Evolutionary conservation across 2,329 filamentous ascomycete species (phyloP).

Genomic region (Orbilia brochopaga): DNA sequence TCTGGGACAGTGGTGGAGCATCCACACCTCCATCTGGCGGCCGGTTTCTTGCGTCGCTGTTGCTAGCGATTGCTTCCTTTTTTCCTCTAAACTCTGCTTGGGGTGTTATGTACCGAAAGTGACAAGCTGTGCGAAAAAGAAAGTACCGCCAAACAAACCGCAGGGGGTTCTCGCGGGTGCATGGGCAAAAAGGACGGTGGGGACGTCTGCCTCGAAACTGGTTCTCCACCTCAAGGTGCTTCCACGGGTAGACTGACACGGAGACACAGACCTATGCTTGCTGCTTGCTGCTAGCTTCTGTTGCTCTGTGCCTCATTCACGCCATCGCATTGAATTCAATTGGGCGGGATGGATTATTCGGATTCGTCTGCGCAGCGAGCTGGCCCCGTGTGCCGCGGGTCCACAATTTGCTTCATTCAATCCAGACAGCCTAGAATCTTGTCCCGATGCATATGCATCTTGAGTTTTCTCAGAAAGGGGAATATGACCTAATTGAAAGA

Average conservation of each 20-base stretch:
- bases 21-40: constrained; percentile 22
- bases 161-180: background rate
- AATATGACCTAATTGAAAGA: background rate
- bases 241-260: too few relatives aligned
- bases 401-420: too few relatives aligned
- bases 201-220: constrained; percentile 3
- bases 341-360: too few relatives aligned
- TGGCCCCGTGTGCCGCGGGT: too few relatives aligned
- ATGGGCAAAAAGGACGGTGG: background rate
- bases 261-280: too few relatives aligned
- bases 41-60: constrained; percentile 17
- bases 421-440: background rate
- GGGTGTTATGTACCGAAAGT: constrained; percentile 48
- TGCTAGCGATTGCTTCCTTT: constrained; percentile 34
- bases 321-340: too few relatives aligned
- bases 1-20: constrained; percentile 29
- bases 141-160: constrained; percentile 10
- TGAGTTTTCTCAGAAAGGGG: background rate
- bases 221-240: background rate
- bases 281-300: too few relatives aligned
- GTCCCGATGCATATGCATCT: too few relatives aligned
- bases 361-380: too few relatives aligned
- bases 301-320: too few relatives aligned
- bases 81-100: constrained; percentile 17
- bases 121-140: constrained; percentile 41